Conservation (phyloP, 2,329 filamentous ascomycete genomes). For the Pseudogymnoascus sp. region DNA sequence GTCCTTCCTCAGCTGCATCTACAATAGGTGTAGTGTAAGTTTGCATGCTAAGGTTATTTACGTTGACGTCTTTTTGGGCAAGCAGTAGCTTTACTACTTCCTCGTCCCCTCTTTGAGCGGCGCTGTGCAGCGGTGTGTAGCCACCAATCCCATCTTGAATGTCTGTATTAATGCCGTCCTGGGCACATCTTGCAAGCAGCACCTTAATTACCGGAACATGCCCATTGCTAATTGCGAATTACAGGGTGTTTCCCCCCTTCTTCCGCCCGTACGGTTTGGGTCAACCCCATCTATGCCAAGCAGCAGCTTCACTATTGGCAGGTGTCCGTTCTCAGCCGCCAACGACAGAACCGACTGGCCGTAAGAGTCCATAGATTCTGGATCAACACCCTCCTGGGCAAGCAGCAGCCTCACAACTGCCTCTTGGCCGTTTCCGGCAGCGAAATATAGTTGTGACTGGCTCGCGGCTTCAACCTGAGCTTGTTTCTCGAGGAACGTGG, state of each 20-base stretch:
- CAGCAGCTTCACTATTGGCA: neutral
- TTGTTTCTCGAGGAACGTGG: conserved; percentile 8
- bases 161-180: neutral
- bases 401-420: neutral
- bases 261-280: neutral
- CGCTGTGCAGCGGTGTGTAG: neutral
- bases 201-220: neutral
- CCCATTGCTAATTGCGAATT: neutral
- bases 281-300: neutral
- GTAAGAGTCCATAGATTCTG: neutral
- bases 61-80: neutral
- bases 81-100: neutral
- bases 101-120: neutral
- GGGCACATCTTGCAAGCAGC: neutral
- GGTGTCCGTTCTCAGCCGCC: neutral
- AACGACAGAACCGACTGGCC: neutral
- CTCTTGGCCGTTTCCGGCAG: conserved; percentile 1
- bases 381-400: neutral
- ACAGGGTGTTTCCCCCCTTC: neutral
- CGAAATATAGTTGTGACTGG: conserved; percentile 6
- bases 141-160: neutral
- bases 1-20: neutral
- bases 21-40: neutral
- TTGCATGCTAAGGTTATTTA: neutral
- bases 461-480: conserved; percentile 10